Evolutionary conservation across 495 filamentous ascomycete species (phyloP), one percentile per base, ranked within the genome.

Genomic region (Annulohypoxylon bovei): DNA sequence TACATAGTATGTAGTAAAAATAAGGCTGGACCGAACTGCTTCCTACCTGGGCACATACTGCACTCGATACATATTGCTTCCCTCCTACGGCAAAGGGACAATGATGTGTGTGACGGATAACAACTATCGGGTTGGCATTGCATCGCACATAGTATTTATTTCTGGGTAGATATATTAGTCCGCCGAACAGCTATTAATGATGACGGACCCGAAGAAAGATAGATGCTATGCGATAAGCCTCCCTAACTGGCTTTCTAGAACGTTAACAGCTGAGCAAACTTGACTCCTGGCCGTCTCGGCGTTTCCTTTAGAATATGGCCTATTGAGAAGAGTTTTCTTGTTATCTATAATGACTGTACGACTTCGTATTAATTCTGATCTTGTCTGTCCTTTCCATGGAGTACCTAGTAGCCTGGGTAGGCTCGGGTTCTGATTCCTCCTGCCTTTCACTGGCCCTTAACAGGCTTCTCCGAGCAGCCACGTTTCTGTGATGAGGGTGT

Each of bases 1-100:
- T 49, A 49, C 23, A 14, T 27, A 49, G 22, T 25, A 27, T 27
- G 28, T 53, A 52, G 46, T 42, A 47, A 61, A 64, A 61, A 72
- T 62, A 67, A 55, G 59, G 63, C 64, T 72, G 69, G 69, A 46
- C 23, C 53, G 32, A 54, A 53, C 59, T 66, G 12, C 20, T 18
- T 42, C 18, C 39, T 42, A 42, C 39, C 39, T n/a, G n/a, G n/a
- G n/a, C n/a, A n/a, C n/a, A n/a, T n/a, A 65, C 53, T 71, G 55
- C 68, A 67, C 16, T 40, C 67, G 58, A 71, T 63, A 71, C 67
- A 71, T 63, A 71, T 71, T 67, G 57, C 52, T 63, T 71, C 37
- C 58, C 61, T 40, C 58, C 37, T 18, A 58, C 39, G 50, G 50
- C 39, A 47, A 67, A 52, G 63, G 62, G 46, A 58, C 27, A 18